Evolutionary conservation across 495 filamentous ascomycete species (phyloP), one percentile per base, ranked within the genome.

Genomic region (Chaetomium tenue): DNA sequence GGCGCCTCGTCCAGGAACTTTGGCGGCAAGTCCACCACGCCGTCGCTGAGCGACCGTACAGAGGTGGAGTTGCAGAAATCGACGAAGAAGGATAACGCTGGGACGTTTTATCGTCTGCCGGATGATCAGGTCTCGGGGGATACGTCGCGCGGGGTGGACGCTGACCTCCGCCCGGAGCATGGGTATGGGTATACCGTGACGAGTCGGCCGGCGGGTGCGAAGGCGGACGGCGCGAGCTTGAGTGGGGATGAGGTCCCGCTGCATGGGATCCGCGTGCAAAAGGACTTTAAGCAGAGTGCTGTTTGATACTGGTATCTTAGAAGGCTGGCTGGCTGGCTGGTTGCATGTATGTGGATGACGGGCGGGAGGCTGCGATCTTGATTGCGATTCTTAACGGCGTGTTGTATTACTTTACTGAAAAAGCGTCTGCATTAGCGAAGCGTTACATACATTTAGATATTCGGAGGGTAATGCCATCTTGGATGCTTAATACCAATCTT

Each of bases 161-260:
- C 63, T 1, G 48, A 44, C 5, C 47, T 60, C 30, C 30, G 63
- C 3, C 63, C 63, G 2, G 28, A 64, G 2, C 63, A 60, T 47
- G 56, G 63, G 1, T 59, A 46, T 9, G 48, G 22, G 6, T 64
- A 60, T 22, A 60, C 46, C 15, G 63, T 64, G 26, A 59, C 56
- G n/a, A 64, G 63, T 11, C 28, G 26, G 39, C 56, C 63, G 1
- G 55, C 56, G 7, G 60, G 54, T 33, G 1, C 18, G n/a, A 50
- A 8, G 2, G 37, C 30, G 8, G 63, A 64, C 13, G 57, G 47
- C 0, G 54, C 28, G 23, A 60, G 48, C 16, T 7, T 20, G 48
- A 64, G 63, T 37, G 56, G 55, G 18, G 63, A 64, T 18, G 63
- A 64, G 47, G 39, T 55, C 7, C 63, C 63, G 30, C n/a, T 64